These are phyloP conservation scores for Botrytis cinerea DNA, from an alignment of 2,329 filamentous ascomycete genomes.

Conservation along the genomic window DNA sequence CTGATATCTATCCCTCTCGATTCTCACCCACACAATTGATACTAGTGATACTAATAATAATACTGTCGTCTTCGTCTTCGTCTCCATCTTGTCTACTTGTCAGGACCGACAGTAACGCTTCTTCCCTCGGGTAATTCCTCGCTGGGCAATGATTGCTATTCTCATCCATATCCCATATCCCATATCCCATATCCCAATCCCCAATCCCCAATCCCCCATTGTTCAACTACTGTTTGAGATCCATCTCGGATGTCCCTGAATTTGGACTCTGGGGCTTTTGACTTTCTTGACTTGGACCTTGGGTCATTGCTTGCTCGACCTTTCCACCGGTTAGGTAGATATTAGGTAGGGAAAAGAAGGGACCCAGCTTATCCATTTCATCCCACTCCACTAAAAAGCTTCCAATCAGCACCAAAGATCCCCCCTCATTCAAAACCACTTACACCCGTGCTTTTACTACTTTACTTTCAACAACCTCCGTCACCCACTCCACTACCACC, in stretches of 20 bases:
- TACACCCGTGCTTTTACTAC: neutral
- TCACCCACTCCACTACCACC: neutral
- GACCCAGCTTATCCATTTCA: constrained; percentile 5
- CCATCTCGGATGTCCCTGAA: constrained; percentile 1
- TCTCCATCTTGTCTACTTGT: neutral
- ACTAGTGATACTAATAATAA: neutral
- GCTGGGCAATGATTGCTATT: neutral
- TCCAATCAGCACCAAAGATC: neutral
- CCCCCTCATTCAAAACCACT: constrained; percentile 5
- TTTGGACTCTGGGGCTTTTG: neutral
- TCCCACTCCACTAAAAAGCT: constrained; percentile 1
- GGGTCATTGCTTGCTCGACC: neutral
- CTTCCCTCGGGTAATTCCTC: neutral
- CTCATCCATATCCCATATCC: neutral
- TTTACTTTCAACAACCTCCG: constrained; percentile 2
- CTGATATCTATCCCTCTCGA: neutral
- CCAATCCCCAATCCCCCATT: neutral
- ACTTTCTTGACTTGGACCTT: neutral
- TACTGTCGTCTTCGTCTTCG: neutral
- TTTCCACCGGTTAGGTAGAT: neutral
- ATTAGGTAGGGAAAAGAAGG: neutral
- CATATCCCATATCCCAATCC: neutral
- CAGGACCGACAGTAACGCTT: no score
- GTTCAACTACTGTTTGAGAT: neutral
- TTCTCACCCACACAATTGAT: neutral